Percentiles rank a stretch among this genome's conserved stretches.
These are phyloP conservation scores for Starmerella scarabaei DNA, from an alignment of 805 yeast species.

Conservation along the genomic window DNA sequence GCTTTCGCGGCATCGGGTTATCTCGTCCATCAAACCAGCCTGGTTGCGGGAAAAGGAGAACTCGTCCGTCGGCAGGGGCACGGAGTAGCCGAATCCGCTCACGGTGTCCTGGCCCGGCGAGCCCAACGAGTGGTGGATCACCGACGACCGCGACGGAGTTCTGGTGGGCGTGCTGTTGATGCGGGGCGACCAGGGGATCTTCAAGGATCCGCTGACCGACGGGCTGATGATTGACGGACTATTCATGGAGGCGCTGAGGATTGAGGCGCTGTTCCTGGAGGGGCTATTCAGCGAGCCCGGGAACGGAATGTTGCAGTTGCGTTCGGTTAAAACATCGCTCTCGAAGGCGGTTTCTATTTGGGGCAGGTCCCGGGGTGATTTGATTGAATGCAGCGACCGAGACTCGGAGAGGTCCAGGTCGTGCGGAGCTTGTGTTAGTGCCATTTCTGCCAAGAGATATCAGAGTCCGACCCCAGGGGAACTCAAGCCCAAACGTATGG, in stretches of 20 bases:
- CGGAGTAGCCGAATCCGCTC: neutral
- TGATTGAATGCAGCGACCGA: slow-evolving; percentile 12
- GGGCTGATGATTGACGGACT: too few species aligned
- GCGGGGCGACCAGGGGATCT: too few species aligned
- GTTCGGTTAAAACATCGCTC: slow-evolving; percentile 10
- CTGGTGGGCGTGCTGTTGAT: neutral
- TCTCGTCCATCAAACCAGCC: slow-evolving; percentile 5
- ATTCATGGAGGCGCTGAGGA: too few species aligned
- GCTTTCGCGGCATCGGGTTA: slow-evolving; percentile 6
- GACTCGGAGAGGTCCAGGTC: too few species aligned
- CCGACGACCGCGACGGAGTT: neutral
- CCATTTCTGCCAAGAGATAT: too few species aligned
- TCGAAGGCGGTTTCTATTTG: slow-evolving; percentile 18
- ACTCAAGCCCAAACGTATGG: too few species aligned
- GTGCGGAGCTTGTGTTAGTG: neutral
- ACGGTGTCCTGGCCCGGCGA: neutral
- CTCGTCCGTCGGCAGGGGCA: neutral
- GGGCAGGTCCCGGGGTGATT: slow-evolving; percentile 21
- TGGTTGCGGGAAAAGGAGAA: neutral
- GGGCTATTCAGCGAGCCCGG: neutral
- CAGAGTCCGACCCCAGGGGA: too few species aligned
- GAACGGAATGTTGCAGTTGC: neutral
- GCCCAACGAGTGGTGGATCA: neutral
- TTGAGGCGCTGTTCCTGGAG: neutral
- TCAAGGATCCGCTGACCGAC: too few species aligned